Evolutionary conservation across 306 rosid genomes (phyloP).

Genomic region (Clitoria ternatea): DNA sequence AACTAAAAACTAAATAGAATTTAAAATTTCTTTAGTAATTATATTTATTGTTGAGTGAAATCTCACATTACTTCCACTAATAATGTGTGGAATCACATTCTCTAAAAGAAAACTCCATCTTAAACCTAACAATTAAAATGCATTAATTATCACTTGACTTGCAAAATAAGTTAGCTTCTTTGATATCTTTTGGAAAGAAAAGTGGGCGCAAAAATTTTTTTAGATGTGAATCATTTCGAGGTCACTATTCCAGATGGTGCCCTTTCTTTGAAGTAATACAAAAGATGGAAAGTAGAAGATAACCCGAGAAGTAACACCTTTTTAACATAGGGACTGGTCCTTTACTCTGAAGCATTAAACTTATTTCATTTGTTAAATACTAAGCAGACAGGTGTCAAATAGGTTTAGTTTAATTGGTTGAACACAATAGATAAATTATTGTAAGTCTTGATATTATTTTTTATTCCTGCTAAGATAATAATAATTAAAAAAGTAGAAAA

Average conservation of each 20-base stretch:
- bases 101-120: background rate
- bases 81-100: background rate
- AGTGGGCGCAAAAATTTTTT: background rate
- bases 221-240: background rate
- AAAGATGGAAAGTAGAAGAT: background rate
- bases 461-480: background rate
- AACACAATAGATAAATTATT: too few species aligned
- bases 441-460: background rate
- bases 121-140: background rate
- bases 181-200: background rate
- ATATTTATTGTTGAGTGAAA: slow-evolving; percentile 14
- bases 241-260: background rate
- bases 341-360: background rate
- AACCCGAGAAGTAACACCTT: background rate
- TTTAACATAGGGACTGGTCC: background rate
- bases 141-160: slow-evolving; percentile 23
- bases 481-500: too few species aligned
- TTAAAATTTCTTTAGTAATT: too few species aligned
- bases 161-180: background rate
- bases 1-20: too few species aligned
- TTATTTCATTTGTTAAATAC: too few species aligned
- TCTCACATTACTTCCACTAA: background rate
- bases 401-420: too few species aligned
- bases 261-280: slow-evolving; percentile 4
- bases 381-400: too few species aligned